phyloP scores from a whole-genome alignment of 805 yeast species.

The Torulaspora indica region DNA sequence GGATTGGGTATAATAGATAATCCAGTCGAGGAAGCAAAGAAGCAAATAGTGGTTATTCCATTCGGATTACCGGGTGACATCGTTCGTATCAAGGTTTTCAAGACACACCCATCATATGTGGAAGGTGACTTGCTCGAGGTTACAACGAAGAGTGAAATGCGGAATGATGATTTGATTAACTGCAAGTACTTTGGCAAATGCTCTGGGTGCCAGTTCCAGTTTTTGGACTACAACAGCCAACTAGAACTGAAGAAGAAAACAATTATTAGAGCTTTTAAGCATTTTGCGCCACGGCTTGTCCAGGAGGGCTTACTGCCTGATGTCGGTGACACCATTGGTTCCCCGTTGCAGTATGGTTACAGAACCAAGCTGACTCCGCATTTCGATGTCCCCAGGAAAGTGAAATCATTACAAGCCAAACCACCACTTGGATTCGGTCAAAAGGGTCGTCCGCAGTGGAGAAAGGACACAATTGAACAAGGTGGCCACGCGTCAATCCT shows the following conservation, averaged over 20 bases:
- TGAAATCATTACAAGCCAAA: conserved; percentile 37
- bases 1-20: conserved; percentile 69
- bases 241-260: conserved; percentile 67
- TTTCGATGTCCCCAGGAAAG: conserved; percentile 67
- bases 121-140: conserved; percentile 69
- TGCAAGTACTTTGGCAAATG: conserved; percentile 82
- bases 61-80: conserved; percentile 84
- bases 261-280: conserved; percentile 74
- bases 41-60: conserved; percentile 74
- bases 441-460: conserved; percentile 73
- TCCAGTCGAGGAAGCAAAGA: conserved; percentile 44
- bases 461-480: conserved; percentile 39
- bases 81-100: conserved; percentile 65
- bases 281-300: conserved; percentile 58
- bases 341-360: conserved; percentile 73
- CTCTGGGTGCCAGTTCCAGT: conserved; percentile 93
- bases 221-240: conserved; percentile 67
- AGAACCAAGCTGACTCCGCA: conserved; percentile 96
- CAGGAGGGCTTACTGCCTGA: conserved; percentile 48
- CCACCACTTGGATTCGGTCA: conserved; percentile 89
- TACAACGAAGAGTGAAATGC: conserved; percentile 40
- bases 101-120: conserved; percentile 67
- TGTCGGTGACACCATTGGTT: conserved; percentile 59
- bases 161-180: conserved; percentile 57
- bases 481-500: conserved; percentile 64